A percentile compares a stretch with the other conserved stretches of the same genome.
These are phyloP conservation scores for Gossypium rotundifolium DNA, from an alignment of 345 rosid genomes.

Conservation along the genomic window DNA sequence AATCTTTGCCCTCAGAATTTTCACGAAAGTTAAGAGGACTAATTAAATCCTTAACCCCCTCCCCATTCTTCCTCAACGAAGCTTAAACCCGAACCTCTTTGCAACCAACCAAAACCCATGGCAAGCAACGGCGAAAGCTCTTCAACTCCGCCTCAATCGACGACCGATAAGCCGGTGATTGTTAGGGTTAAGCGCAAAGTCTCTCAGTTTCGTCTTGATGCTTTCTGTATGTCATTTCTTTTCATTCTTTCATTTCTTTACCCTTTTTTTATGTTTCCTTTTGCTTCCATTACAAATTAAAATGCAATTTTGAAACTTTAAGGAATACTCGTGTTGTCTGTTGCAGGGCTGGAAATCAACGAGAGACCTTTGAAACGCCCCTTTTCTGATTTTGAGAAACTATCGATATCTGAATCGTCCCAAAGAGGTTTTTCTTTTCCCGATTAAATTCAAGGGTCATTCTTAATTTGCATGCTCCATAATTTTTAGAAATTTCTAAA, in stretches of 20 bases:
- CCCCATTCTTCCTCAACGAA: neutral
- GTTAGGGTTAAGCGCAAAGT: conserved; percentile 67
- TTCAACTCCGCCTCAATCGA: conserved; percentile 14
- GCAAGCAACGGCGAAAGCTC: conserved; percentile 33
- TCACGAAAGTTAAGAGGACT: too few species aligned
- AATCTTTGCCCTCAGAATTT: too few species aligned
- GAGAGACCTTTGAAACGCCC: conserved; percentile 67
- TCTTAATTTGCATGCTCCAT: neutral
- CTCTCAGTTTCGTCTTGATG: conserved; percentile 39
- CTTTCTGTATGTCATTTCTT: conserved; percentile 44
- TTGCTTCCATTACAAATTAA: neutral
- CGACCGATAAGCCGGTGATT: conserved; percentile 44
- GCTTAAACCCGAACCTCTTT: neutral
- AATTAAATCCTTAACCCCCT: too few species aligned
- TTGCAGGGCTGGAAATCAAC: conserved; percentile 73
- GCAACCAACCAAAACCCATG: conserved; percentile 18
- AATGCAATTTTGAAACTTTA: neutral
- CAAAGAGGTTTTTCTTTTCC: conserved; percentile 29
- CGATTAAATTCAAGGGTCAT: neutral
- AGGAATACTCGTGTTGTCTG: neutral
- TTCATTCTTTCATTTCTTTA: neutral
- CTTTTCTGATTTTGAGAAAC: conserved; percentile 42
- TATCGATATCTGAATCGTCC: conserved; percentile 42
- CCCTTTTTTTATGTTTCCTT: neutral
- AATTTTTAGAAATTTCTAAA: neutral